These are phyloP conservation scores for Sporothrix pseudoabietina DNA, from an alignment of 2,329 filamentous ascomycete genomes.

Conservation along the genomic window DNA sequence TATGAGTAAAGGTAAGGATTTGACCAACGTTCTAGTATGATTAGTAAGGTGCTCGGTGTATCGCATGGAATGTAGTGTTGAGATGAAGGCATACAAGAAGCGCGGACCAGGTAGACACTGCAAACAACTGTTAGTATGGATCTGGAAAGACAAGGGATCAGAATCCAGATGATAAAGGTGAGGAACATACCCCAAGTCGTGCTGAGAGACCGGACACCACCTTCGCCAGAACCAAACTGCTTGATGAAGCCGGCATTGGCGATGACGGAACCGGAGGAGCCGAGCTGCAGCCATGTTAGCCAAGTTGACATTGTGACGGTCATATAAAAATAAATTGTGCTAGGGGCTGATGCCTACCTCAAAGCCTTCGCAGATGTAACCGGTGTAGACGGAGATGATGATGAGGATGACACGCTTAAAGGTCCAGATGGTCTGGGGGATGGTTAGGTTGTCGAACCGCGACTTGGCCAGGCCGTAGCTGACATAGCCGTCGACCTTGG, in stretches of 20 bases:
- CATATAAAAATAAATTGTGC: not conserved
- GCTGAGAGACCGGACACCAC: not conserved
- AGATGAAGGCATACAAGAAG: not conserved
- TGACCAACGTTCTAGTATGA: not conserved
- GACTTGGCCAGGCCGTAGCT: conserved; percentile 14
- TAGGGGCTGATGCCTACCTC: not conserved
- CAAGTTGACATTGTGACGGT: not conserved
- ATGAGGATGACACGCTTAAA: not conserved
- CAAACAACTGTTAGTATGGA: not conserved
- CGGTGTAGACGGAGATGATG: conserved; percentile 4
- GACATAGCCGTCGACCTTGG: conserved; percentile 8
- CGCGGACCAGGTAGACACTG: conserved; percentile 7
- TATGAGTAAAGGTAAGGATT: not conserved
- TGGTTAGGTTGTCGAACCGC: not conserved
- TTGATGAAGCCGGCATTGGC: not conserved
- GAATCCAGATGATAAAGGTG: not conserved
- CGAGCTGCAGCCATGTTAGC: not conserved
- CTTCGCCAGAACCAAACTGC: not conserved
- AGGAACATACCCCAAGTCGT: not conserved
- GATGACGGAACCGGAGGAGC: not conserved
- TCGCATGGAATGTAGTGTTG: not conserved
- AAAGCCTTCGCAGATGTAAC: conserved; percentile 5
- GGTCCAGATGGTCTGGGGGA: conserved; percentile 6
- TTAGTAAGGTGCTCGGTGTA: not conserved
- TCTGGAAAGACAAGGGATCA: not conserved